Base-by-base conservation (phyloP, 768 basidiomycete species). In the Pilatotrama ljubarskyi region DNA sequence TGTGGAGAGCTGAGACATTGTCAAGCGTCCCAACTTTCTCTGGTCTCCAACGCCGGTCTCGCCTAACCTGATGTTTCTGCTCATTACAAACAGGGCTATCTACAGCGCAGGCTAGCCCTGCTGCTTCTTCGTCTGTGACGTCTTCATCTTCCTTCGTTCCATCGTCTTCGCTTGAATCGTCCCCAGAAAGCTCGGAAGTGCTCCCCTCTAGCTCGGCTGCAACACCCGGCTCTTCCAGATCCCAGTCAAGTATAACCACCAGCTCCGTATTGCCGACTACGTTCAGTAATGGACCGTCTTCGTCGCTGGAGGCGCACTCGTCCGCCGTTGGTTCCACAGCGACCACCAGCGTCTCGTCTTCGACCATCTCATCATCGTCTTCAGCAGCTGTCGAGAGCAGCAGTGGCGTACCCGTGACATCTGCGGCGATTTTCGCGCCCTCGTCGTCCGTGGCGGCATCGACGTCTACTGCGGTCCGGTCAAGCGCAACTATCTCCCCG, bases 101-200 rank as follows among this genome's bases (percentile, higher is more conserved):
- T 20, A 32, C 55, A 61, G 60, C 60, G 60, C 60, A 61, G 60
- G 60, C 60, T 52, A 56, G 60, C 55, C 42, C 60, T 61, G 60
- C 60, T 56, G 60, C 60, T 61, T 51, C 43, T 40, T 41, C 55
- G 41, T 56, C 60, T 44, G 50, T 52, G 25, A 60, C 59, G 51
- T 20, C 48, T 54, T 60, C 52, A 14, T 38, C 57, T 51, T 43
- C 17, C 22, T 42, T 32, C 47, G 43, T 36, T 18, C 20, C 37
- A 26, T 59, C 51, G 15, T 11, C 55, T 24, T 56, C 50, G 24
- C 26, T 49, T 25, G 22, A 43, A 26, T 32, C 42, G 17, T 22
- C 29, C 35, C 37, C 10, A 11, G 46, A 22, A 10, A 10, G 32
- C 22, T 37, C 26, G 48, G 15, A 20, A 41, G 20, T 35, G 18